These are phyloP conservation scores for Cenococcum geophilum DNA, from an alignment of 495 filamentous ascomycete genomes.

Conservation along the genomic window DNA sequence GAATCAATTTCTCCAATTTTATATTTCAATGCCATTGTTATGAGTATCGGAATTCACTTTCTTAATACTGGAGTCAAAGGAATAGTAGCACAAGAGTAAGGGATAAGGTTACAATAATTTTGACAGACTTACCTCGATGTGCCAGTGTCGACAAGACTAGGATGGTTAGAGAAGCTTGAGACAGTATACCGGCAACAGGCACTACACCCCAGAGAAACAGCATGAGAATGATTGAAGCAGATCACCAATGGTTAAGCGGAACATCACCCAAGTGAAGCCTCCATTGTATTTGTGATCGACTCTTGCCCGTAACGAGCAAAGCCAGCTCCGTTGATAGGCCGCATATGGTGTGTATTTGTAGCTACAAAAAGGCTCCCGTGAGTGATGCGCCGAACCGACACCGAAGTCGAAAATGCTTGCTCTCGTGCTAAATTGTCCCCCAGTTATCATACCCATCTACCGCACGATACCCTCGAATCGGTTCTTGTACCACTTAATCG, in stretches of 20 bases:
- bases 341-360: slow-evolving; percentile 27
- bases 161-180: too few species aligned
- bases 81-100: too few species aligned
- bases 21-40: too few species aligned
- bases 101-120: too few species aligned
- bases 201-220: too few species aligned
- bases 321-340: slow-evolving; percentile 35
- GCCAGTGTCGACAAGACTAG: too few species aligned
- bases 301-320: slow-evolving; percentile 20
- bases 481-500: slow-evolving; percentile 99
- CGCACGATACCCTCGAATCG: slow-evolving; percentile 97
- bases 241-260: slow-evolving; percentile 38
- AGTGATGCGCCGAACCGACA: slow-evolving; percentile 8
- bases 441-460: slow-evolving; percentile 43
- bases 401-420: slow-evolving; percentile 15
- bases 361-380: slow-evolving; percentile 26
- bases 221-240: slow-evolving; percentile 1
- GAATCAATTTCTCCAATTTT: too few species aligned
- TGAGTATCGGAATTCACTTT: too few species aligned
- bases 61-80: too few species aligned
- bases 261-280: slow-evolving; percentile 37
- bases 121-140: too few species aligned
- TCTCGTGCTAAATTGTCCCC: slow-evolving; percentile 16
- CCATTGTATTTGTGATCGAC: slow-evolving; percentile 35
- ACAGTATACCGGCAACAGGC: too few species aligned